Evolutionary conservation across 305 asterid species (phyloP), one percentile per base, ranked within the genome.

Genomic region (Fraxinus sp.): DNA sequence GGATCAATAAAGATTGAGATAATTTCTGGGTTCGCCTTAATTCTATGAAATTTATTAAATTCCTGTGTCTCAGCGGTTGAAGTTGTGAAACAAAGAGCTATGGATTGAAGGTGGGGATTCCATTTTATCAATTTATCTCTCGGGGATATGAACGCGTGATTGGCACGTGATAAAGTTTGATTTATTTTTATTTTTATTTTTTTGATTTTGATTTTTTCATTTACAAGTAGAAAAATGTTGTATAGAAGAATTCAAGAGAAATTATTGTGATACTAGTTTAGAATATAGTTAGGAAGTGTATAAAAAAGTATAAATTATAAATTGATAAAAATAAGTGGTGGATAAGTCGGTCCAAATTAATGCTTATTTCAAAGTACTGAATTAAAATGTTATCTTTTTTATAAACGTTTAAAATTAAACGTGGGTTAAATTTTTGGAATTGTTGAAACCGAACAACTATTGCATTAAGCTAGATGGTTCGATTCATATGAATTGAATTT

Each of bases 41-140:
- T 33, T 36, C 36, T 28, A 5, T 18, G 62, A 16, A 28, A 62
- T 14, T 39, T 41, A n/a, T n/a, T 10, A 79, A 46, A 43, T 30
- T 72, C 62, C 52, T 6, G 76, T 16, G 76, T 28, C n/a, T 32
- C 76, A 5, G 41, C 33, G 24, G 5, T 3, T 24, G 75, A 13
- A 68, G n/a, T 71, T 30, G 5, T 16, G 76, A 71, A 71, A 6
- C 41, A 30, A 62, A 64, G 76, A 71, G 76, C 76, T 33, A 16
- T 32, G 76, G 11, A 30, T 9, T 30, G 43, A 32, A 71, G 24
- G 76, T 30, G 76, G 76, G 39, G 39, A 71, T 71, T 32, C 39
- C 20, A 36, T 32, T 57, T 66, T 43, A 22, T 46, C 59, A 79
- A 55, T 79, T 71, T 81, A 84, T 86, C 89, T 80, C 84, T 81